A percentile compares a stretch with the other conserved stretches of the same genome.
Conservation (phyloP, 2,329 filamentous ascomycete species). For the Monilinia aucupariae region DNA sequence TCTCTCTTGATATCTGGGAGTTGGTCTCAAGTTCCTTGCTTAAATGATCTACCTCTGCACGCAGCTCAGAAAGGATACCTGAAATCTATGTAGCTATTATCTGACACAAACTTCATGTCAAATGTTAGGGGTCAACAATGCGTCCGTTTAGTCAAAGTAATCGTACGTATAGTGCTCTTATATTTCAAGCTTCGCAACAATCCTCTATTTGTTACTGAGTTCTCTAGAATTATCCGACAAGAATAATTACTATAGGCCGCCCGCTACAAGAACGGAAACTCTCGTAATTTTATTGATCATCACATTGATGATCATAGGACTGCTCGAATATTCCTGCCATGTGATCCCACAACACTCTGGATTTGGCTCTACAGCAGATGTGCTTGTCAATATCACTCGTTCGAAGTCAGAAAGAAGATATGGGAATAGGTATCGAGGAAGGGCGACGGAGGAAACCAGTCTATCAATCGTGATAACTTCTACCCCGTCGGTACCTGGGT, state of each 20-base stretch:
- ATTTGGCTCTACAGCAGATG: background rate
- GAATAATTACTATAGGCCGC: background rate
- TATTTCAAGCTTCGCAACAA: background rate
- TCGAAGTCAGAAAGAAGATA: background rate
- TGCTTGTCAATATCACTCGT: background rate
- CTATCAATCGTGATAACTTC: background rate
- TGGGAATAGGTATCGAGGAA: background rate
- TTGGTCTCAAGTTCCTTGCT: background rate
- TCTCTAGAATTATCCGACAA: background rate
- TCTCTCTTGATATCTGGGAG: background rate
- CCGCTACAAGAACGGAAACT: background rate
- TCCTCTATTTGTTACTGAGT: background rate
- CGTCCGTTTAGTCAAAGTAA: background rate
- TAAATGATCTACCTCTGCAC: no score
- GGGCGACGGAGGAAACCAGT: background rate
- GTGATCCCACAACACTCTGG: slow-evolving; percentile 5
- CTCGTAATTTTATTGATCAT: background rate
- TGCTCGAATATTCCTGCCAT: slow-evolving; percentile 3
- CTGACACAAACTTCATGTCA: background rate
- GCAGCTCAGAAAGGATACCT: no score
- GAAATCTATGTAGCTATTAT: background rate
- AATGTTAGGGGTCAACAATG: background rate
- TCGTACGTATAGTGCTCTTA: background rate
- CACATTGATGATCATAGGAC: background rate
- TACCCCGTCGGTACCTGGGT: background rate